These are phyloP conservation scores for Capillidium rhysosporum DNA, from an alignment of 371 early-diverging fungal species.

Conservation along the genomic window DNA sequence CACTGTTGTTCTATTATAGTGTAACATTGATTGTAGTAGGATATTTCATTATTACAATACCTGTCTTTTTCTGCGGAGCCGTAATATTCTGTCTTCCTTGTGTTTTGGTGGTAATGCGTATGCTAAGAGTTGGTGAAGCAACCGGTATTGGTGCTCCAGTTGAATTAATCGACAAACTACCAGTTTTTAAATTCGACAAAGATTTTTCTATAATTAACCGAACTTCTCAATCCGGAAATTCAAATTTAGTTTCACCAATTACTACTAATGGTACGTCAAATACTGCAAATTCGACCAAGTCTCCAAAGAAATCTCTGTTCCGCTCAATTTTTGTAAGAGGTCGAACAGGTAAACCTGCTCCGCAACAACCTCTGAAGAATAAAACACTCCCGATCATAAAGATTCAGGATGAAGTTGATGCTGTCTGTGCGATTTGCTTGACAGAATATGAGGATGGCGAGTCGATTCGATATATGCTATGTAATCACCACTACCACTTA, in stretches of 20 bases:
- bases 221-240: background rate
- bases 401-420: conserved; percentile 15
- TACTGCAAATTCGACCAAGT: background rate
- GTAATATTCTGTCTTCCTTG: conserved; percentile 38
- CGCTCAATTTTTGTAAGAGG: background rate
- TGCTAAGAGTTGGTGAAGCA: conserved; percentile 31
- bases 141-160: conserved; percentile 23
- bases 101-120: conserved; percentile 31
- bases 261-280: background rate
- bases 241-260: background rate
- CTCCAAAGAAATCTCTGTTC: background rate
- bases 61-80: conserved; percentile 33
- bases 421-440: conserved; percentile 38
- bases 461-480: conserved; percentile 29
- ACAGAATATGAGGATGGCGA: conserved; percentile 40
- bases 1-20: conserved; percentile 31
- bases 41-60: conserved; percentile 39
- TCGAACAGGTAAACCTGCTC: background rate
- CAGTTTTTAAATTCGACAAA: conserved; percentile 9
- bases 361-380: background rate
- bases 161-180: conserved; percentile 10
- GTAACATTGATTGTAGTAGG: conserved; percentile 36
- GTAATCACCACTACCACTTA: conserved; percentile 66
- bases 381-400: background rate
- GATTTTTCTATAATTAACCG: background rate